These are phyloP conservation scores for Plantago major DNA, from an alignment of 257 asterid species.

Conservation along the genomic window DNA sequence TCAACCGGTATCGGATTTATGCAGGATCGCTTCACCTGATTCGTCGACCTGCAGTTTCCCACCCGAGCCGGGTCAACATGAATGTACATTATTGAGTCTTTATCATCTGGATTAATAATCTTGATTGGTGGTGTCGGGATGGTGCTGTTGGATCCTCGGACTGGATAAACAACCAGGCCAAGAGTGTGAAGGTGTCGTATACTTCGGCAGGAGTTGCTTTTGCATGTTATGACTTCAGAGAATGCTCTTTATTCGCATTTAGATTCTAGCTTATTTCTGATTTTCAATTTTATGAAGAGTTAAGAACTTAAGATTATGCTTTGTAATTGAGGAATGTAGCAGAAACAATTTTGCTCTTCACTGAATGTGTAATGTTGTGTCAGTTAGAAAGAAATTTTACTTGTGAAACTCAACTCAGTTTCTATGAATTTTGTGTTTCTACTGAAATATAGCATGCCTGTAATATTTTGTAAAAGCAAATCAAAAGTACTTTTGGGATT, in stretches of 20 bases:
- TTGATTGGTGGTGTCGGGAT: constrained; percentile 89
- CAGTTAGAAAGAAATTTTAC: too few species aligned
- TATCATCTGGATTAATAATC: constrained; percentile 91
- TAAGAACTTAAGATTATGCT: too few species aligned
- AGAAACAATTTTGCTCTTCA: too few species aligned
- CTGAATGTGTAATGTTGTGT: too few species aligned
- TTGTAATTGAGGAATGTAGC: too few species aligned
- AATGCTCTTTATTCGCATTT: constrained; percentile 84
- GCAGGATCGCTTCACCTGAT: constrained; percentile 72
- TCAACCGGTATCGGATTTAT: constrained; percentile 37
- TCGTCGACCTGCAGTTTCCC: constrained; percentile 84
- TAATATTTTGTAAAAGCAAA: too few species aligned
- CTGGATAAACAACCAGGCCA: constrained; percentile 70
- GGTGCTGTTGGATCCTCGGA: constrained; percentile 73
- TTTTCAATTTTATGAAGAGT: neutral
- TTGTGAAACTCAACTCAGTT: too few species aligned
- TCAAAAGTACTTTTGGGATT: too few species aligned
- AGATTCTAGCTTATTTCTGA: constrained; percentile 86
- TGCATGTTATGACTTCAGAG: constrained; percentile 77
- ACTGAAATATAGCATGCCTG: too few species aligned
- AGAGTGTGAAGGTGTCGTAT: constrained; percentile 77
- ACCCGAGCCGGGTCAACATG: constrained; percentile 89
- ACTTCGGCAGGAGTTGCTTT: constrained; percentile 70
- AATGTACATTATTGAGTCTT: constrained; percentile 86
- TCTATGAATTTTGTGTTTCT: too few species aligned